A percentile compares a stretch with the other conserved stretches of the same genome.
phyloP scores from a whole-genome alignment of 441 rosid species.

The Mallotus japonicus region DNA sequence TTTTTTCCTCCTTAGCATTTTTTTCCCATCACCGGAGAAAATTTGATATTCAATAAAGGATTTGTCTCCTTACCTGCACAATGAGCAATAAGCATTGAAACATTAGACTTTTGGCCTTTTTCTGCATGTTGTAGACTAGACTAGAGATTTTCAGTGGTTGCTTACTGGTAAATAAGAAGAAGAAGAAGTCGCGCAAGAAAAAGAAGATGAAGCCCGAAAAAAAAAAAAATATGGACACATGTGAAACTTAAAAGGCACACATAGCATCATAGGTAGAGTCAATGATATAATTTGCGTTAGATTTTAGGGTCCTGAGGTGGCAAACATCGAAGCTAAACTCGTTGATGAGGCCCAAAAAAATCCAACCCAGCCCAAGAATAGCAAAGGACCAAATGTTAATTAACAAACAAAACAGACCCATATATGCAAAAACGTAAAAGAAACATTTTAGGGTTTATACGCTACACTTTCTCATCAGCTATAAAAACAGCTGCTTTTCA shows the following conservation, averaged over 20 bases:
- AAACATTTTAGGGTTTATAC: slow-evolving; percentile 21
- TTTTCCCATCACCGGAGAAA: slow-evolving; percentile 47
- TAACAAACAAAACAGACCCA: slow-evolving; percentile 14
- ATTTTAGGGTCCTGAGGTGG: too few species aligned
- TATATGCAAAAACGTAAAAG: background rate
- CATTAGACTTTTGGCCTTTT: background rate
- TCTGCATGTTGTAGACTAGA: background rate
- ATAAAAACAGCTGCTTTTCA: background rate
- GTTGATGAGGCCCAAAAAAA: too few species aligned
- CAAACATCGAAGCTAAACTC: too few species aligned
- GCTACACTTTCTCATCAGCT: background rate
- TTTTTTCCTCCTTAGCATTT: slow-evolving; percentile 40
- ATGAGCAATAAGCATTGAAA: background rate
- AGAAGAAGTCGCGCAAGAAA: too few species aligned
- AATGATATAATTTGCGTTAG: too few species aligned
- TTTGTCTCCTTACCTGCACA: slow-evolving; percentile 59
- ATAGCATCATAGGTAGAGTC: too few species aligned
- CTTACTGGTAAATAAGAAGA: too few species aligned
- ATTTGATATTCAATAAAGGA: slow-evolving; percentile 44
- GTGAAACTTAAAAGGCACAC: too few species aligned
- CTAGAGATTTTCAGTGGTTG: too few species aligned
- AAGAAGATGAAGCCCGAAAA: too few species aligned
- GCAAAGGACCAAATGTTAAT: background rate
- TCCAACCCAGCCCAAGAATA: background rate
- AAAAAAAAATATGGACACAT: too few species aligned